Evolutionary conservation across 2,329 filamentous ascomycete species (phyloP), one percentile per base, ranked within the genome.

Genomic region (Aspergillus sp.): DNA sequence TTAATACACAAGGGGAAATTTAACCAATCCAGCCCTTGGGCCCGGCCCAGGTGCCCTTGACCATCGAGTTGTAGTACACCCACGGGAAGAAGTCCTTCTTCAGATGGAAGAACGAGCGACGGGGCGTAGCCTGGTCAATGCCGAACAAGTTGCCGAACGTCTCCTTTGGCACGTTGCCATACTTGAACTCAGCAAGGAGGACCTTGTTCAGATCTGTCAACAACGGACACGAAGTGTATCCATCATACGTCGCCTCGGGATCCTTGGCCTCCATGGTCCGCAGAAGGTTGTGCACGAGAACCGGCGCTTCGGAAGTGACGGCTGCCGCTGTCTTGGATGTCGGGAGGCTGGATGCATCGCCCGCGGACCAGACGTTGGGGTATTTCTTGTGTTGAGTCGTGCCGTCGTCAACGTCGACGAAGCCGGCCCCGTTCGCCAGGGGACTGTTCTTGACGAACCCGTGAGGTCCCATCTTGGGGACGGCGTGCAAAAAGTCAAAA

Each of bases 41-140:
- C 4, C 75, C 75, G 14, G 61, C 74, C 75, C 75, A 79, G 5
- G 63, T 72, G 4, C 75, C 75, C 57, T 74, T 78, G 5, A 79
- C 66, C 67, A 77, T 70, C 24, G 64, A 66, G 24, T 71, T 67
- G 33, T 64, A 68, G 54, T 79, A 79, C 2, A 80, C 75, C 75
- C 75, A 79, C 0, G 75, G 75, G 55, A 80, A 80, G 45, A 80
- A 80, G 47, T 78, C 69, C 57, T 75, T 79, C 63, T 80, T 80
- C 27, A 80, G 43, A 44, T 78, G 61, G 42, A 75, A 80, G 47
- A 80, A 80, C 0, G 68, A 59, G 3, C 68, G 65, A 3, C 74
- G 65, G 2, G 75, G 75, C 7, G 56, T 55, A 0, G 52, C 66
- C 52, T 80, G 75, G 43, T 79, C 73, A 5, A 78, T 62, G 1